Evolutionary conservation across 2,329 filamentous ascomycete genomes (phyloP), one percentile per base, ranked within the genome.

Genomic region (Penicillium sp.): DNA sequence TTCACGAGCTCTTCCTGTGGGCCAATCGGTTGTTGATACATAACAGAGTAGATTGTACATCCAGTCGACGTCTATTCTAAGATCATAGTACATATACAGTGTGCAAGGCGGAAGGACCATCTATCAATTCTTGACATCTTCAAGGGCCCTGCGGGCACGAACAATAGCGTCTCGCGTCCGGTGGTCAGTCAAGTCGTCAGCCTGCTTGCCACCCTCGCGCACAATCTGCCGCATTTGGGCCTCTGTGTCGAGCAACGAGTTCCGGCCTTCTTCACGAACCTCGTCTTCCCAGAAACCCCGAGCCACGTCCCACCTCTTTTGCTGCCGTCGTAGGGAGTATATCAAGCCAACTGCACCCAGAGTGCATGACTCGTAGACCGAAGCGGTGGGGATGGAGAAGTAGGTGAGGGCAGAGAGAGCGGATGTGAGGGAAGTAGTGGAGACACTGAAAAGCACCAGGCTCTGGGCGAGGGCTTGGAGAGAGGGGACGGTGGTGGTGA

Each of bases 371-470:
- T 85, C 83, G 51, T 84, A 84, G 1, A 81, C 49, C 1, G 78
- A 78, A 7, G 79, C 75, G 0, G 78, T 72, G 0, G 78, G 75
- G 7, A 79, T 63, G 13, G 82, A 83, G 15, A 83, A 58, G 65
- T 82, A 84, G 3, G 84, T 75, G 49, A 85, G 76, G 0, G 73
- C 78, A 0, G 80, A 81, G 2, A 86, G 74, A 0, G 80, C 81
- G 9, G 79, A 77, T 1, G 82, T 82, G 3, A 89, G 74, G 4
- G 84, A 84, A 0, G 89, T 88, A 0, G 90, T 90, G 46, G 85
- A 87, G 0, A 90, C 74, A 0, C 89, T 89, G 64, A 91, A 86
- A 4, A 95, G 68, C 4, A 96, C 85, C 2, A 92, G 82, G 50
- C 80, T 84, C 70, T 92, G 88, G 1, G 88, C 87, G 0, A 90